Evolutionary conservation across 1,284 basidiomycete species (phyloP).

Genomic region (Apiotrichum brassicae): DNA sequence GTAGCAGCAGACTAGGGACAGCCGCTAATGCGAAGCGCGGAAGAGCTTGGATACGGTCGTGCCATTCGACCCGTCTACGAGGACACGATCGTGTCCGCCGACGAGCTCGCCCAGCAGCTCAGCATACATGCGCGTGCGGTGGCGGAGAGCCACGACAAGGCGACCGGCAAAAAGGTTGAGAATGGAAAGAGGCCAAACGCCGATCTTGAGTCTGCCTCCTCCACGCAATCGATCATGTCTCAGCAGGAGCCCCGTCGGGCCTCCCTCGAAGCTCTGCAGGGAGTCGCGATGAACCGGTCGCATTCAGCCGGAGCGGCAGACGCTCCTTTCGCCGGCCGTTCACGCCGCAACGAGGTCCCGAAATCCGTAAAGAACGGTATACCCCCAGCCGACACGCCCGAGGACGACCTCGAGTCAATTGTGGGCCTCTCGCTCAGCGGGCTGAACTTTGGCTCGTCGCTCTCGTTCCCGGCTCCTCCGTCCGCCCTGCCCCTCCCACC

Average conservation of each 20-base stretch:
- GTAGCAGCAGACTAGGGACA: too few species aligned
- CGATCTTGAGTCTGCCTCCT: too few species aligned
- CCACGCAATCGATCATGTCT: not conserved
- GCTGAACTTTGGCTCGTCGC: conserved; percentile 1
- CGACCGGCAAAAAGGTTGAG: not conserved
- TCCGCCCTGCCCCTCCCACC: conserved; percentile 9
- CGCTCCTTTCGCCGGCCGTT: too few species aligned
- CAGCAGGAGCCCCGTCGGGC: conserved; percentile 2
- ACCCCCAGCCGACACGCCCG: too few species aligned
- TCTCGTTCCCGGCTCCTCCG: conserved; percentile 15
- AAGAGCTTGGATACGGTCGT: conserved; percentile 24
- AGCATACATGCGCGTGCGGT: conserved; percentile 13
- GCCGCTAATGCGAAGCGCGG: too few species aligned
- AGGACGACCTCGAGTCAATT: not conserved
- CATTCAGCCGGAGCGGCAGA: conserved; percentile 4
- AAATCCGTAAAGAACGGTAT: too few species aligned
- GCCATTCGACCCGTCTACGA: conserved; percentile 25
- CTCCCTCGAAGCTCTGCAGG: conserved; percentile 4
- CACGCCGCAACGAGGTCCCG: too few species aligned
- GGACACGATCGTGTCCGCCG: conserved; percentile 14
- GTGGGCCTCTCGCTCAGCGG: not conserved
- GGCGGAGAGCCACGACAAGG: conserved; percentile 1
- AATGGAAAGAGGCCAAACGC: too few species aligned
- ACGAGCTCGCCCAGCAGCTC: conserved; percentile 25
- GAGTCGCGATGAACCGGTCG: conserved; percentile 6